Base-by-base conservation (phyloP, 495 filamentous ascomycete species). In the Collariella sp. region DNA sequence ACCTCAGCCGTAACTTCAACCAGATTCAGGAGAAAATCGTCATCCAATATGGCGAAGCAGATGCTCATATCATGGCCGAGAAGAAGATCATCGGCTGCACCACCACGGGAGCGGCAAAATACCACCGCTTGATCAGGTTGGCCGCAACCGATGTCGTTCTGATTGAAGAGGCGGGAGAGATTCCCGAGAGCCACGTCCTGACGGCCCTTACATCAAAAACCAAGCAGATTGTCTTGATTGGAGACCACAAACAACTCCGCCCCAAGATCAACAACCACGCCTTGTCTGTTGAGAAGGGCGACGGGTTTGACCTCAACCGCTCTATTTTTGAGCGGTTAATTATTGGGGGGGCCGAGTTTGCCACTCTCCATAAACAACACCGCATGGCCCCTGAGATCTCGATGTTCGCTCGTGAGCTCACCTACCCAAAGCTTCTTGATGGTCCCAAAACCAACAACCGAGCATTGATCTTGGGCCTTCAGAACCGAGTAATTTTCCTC, bases 141-240 rank as follows among this genome's bases (percentile, higher is more conserved):
- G 76, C 78, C 5, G 51, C 49, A 0, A 79, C 80, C 0, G 77
- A 78, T 16, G 70, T 85, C 6, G 60, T 88, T 22, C 59, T 91
- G 0, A 78, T 89, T 0, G 87, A 93, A 62, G 88, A 93, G 59
- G 87, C 87, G 3, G 87, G 87, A 7, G 87, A 93, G 58, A 86
- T 90, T 22, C 65, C 90, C 1, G 87, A 93, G 60, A 78, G 73
- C 20, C 73, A 91, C 59, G 72, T 89, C 34, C 63, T 91, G 0
- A 83, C 85, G 0, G 79, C 85, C 0, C 59, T 93, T 23, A 64
- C 70, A 0, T 65, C 78, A 0, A 64, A 75, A 0, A 84, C 83
- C 11, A 78, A 87, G 57, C 84, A 90, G 31, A 59, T 88, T 3
- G 72, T 88, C 7, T 65, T 90, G 11, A 90, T 90, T 34, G 88